Evolutionary conservation across 257 asterid species (phyloP).

Genomic region (Anisodus tanguticus): DNA sequence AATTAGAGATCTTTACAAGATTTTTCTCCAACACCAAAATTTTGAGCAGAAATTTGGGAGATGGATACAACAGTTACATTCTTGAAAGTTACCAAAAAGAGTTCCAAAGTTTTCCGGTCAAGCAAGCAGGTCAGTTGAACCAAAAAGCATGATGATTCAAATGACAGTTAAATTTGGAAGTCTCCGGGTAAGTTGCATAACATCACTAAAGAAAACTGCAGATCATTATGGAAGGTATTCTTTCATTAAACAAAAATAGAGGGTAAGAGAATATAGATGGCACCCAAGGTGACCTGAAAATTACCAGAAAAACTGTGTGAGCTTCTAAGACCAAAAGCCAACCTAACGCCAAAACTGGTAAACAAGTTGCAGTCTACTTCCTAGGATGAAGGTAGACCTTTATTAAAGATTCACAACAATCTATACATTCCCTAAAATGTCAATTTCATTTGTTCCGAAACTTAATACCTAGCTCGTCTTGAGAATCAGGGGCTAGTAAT

Average conservation of each 20-base stretch:
- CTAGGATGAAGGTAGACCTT: background rate
- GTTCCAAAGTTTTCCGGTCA: background rate
- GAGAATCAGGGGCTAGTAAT: background rate
- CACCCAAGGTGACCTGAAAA: background rate
- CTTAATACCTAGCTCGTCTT: background rate
- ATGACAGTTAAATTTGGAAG: background rate
- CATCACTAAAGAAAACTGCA: background rate
- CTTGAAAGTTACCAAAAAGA: background rate
- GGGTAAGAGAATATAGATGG: conserved; percentile 11
- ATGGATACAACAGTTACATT: background rate
- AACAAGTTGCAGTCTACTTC: background rate
- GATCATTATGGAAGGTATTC: background rate
- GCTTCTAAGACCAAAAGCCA: background rate
- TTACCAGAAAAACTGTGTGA: background rate
- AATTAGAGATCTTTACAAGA: background rate
- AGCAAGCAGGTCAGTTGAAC: background rate
- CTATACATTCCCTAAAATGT: background rate
- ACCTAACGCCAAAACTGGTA: conserved; percentile 7
- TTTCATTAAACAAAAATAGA: background rate
- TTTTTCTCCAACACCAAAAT: conserved; percentile 2
- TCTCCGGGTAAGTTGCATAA: conserved; percentile 14
- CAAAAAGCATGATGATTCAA: background rate
- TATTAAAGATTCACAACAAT: background rate
- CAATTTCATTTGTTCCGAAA: conserved; percentile 1
- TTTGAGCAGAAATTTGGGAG: conserved; percentile 1